Conservation (phyloP, 179 eudicot genomes). For the Corrigiola litoralis region DNA sequence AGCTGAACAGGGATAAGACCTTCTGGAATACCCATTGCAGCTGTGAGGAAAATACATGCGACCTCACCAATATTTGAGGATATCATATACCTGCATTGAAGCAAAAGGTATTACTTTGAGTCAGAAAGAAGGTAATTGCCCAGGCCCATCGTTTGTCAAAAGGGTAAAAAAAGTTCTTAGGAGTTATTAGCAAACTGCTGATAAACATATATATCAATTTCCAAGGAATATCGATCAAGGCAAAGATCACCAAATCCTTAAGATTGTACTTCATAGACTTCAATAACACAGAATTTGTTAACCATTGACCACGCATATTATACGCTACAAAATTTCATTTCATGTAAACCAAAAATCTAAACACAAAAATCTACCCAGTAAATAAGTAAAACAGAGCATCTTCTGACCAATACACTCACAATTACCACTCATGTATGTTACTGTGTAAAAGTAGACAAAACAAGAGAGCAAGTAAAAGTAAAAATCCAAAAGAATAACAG, state of each 20-base stretch:
- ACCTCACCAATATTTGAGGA: conserved; percentile 98
- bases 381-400: not conserved
- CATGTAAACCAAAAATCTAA: too few species aligned
- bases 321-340: not conserved
- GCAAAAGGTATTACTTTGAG: conserved; percentile 1
- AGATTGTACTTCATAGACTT: too few species aligned
- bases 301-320: not conserved
- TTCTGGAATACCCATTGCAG: conserved; percentile 93
- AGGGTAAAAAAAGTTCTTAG: not conserved
- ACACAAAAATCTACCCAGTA: not conserved
- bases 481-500: too few species aligned
- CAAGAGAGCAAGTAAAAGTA: too few species aligned
- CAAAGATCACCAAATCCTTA: not conserved
- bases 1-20: conserved; percentile 98
- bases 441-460: not conserved
- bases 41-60: conserved; percentile 81
- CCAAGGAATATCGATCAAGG: not conserved
- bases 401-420: not conserved
- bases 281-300: not conserved
- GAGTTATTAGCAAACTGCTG: not conserved
- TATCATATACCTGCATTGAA: conserved; percentile 75
- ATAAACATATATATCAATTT: not conserved
- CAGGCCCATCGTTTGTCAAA: not conserved
- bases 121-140: not conserved
- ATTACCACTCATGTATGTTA: not conserved